Evolutionary conservation across 192 early-diverging fungal species (phyloP).

Genomic region (Gonapodya prolifera): DNA sequence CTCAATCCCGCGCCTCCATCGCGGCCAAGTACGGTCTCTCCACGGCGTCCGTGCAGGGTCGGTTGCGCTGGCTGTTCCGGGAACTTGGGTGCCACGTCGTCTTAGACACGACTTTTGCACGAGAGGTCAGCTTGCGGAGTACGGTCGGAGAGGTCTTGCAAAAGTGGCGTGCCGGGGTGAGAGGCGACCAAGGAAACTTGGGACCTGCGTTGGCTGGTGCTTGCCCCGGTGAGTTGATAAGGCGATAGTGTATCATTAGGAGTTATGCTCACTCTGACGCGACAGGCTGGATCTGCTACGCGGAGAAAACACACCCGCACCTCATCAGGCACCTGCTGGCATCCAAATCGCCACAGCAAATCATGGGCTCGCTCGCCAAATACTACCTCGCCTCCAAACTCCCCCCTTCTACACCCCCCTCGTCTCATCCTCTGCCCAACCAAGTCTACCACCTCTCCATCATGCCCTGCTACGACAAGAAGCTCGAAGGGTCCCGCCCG

Average conservation of each 20-base stretch:
- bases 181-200: background rate
- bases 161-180: slow-evolving; percentile 28
- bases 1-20: slow-evolving; percentile 81
- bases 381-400: slow-evolving; percentile 58
- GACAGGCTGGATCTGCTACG: slow-evolving; percentile 96
- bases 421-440: slow-evolving; percentile 11
- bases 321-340: slow-evolving; percentile 78
- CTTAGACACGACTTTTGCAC: slow-evolving; percentile 78
- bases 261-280: too few relatives aligned
- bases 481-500: slow-evolving; percentile 86
- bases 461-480: slow-evolving; percentile 99
- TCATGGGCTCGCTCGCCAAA: slow-evolving; percentile 91
- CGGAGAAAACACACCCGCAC: slow-evolving; percentile 91
- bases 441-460: slow-evolving; percentile 84
- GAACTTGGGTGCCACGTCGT: slow-evolving; percentile 69
- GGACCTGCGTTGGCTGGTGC: slow-evolving; percentile 35
- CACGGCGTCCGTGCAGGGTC: slow-evolving; percentile 50
- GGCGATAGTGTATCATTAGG: too few relatives aligned
- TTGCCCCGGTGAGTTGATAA: slow-evolving; percentile 30
- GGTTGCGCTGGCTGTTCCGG: slow-evolving; percentile 65
- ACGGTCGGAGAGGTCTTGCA: slow-evolving; percentile 81
- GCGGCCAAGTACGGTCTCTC: slow-evolving; percentile 71
- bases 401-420: slow-evolving; percentile 9
- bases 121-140: slow-evolving; percentile 76
- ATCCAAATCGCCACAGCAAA: slow-evolving; percentile 93